Conservation (phyloP, 2,329 filamentous ascomycete genomes). For the Aureobasidium uvarum region DNA sequence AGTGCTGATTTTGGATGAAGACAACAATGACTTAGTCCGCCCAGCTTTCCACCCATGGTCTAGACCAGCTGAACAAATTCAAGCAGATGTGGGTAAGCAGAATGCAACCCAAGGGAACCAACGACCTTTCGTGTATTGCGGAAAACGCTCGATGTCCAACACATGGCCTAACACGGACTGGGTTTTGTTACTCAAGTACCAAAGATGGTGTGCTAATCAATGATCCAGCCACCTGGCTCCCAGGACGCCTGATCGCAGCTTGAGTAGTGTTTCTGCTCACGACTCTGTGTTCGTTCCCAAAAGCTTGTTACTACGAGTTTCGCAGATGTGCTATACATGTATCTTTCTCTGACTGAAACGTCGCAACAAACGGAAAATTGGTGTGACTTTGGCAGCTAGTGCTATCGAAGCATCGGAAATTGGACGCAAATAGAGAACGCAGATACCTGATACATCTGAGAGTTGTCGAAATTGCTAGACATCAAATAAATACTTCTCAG, state of each 20-base stretch:
- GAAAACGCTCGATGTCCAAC: neutral
- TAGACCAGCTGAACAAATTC: neutral
- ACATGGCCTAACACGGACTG: neutral
- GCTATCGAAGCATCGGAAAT: neutral
- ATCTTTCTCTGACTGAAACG: neutral
- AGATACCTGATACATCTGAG: too few relatives aligned
- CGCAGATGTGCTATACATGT: too few relatives aligned
- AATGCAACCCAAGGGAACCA: neutral
- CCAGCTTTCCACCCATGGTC: neutral
- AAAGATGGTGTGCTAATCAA: neutral
- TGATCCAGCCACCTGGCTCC: neutral
- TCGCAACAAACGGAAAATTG: neutral
- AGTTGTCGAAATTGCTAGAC: too few relatives aligned
- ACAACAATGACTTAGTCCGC: neutral
- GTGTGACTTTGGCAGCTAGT: neutral
- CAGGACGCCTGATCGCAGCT: slow-evolving; percentile 2
- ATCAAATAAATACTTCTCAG: too few relatives aligned
- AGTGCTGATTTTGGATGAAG: neutral
- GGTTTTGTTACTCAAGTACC: neutral
- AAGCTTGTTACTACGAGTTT: neutral
- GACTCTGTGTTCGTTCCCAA: neutral
- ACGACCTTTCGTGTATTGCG: neutral
- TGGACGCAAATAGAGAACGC: too few relatives aligned
- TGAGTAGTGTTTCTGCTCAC: too few relatives aligned
- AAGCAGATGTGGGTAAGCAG: neutral